phyloP scores from a whole-genome alignment of 768 basidiomycete species.

The Fistulinella prunicolor region DNA sequence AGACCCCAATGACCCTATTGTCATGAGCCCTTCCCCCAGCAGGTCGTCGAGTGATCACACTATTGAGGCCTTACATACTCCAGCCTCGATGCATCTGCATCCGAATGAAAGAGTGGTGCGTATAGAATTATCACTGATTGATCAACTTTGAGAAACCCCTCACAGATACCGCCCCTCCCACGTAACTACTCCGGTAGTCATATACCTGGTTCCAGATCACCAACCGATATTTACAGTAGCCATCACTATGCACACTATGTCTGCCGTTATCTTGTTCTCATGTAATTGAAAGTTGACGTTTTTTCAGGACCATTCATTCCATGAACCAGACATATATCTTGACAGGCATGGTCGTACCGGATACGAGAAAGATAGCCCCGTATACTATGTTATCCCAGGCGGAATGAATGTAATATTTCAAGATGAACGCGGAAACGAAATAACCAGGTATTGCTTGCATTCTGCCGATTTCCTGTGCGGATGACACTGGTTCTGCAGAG shows the following conservation, averaged over 20 bases:
- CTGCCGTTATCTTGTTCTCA: background rate
- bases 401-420: slow-evolving; percentile 66
- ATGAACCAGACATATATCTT: slow-evolving; percentile 21
- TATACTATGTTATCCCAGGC: slow-evolving; percentile 63
- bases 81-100: slow-evolving; percentile 21
- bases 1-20: slow-evolving; percentile 21
- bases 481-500: slow-evolving; percentile 32
- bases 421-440: slow-evolving; percentile 61
- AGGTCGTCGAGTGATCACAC: slow-evolving; percentile 31
- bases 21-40: slow-evolving; percentile 18
- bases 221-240: slow-evolving; percentile 31
- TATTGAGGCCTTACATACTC: slow-evolving; percentile 26
- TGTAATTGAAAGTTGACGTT: slow-evolving; percentile 6
- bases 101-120: slow-evolving; percentile 29
- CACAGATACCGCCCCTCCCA: slow-evolving; percentile 31
- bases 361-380: slow-evolving; percentile 29
- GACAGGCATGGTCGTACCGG: slow-evolving; percentile 21
- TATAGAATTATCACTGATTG: background rate
- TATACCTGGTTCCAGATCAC: slow-evolving; percentile 18
- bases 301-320: slow-evolving; percentile 25
- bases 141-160: background rate
- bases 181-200: slow-evolving; percentile 19
- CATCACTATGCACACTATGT: slow-evolving; percentile 20
- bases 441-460: slow-evolving; percentile 47
- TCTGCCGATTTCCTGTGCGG: background rate